phyloP scores from a whole-genome alignment of 192 early-diverging fungal genomes.

The Coemansia sp. region DNA sequence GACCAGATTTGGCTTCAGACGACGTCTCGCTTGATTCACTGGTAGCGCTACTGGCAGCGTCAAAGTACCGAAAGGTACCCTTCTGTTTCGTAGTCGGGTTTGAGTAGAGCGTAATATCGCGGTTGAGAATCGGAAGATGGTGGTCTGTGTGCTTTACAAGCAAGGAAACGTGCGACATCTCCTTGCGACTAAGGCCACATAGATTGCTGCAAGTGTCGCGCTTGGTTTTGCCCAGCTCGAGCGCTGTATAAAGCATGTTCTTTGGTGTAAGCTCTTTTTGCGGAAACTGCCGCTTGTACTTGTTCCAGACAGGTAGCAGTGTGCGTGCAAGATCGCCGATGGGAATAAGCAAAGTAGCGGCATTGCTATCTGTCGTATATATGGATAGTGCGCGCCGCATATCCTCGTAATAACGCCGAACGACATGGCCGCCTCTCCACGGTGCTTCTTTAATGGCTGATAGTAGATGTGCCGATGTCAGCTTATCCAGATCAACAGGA shows the following conservation, averaged over 20 bases:
- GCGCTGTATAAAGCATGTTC: constrained; percentile 17
- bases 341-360: not conserved
- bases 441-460: constrained; percentile 10
- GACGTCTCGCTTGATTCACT: not conserved
- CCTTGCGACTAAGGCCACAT: constrained; percentile 2
- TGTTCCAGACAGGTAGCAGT: constrained; percentile 20
- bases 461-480: constrained; percentile 5
- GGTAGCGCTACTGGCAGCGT: not conserved
- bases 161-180: not conserved
- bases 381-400: not conserved
- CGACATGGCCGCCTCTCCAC: not conserved
- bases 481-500: not conserved
- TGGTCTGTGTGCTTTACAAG: not conserved
- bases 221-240: constrained; percentile 1
- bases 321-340: constrained; percentile 12
- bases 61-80: not conserved
- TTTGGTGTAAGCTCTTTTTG: not conserved
- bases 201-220: not conserved
- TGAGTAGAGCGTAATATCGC: constrained; percentile 11
- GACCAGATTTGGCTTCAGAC: too few species aligned
- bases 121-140: constrained; percentile 27
- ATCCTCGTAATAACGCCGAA: constrained; percentile 10
- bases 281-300: constrained; percentile 8
- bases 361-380: not conserved
- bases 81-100: too few species aligned